Evolutionary conservation across 2,329 filamentous ascomycete genomes (phyloP).

Genomic region (Botrytis sinoallii): DNA sequence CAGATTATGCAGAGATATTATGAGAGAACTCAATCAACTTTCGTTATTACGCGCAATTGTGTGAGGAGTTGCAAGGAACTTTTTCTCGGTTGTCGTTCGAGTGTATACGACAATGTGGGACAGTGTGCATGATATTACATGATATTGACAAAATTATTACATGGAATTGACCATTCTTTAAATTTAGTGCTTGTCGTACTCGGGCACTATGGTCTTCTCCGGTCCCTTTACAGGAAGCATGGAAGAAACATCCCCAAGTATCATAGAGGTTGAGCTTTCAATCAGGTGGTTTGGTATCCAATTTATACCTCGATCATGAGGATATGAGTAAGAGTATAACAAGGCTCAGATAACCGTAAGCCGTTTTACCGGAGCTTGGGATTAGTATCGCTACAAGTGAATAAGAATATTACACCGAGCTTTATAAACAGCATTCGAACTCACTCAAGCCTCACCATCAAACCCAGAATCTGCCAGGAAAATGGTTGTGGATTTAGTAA

Average conservation of each 20-base stretch:
- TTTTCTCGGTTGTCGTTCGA: background rate
- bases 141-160: background rate
- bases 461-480: too few relatives aligned
- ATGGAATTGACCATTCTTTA: background rate
- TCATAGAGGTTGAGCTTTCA: background rate
- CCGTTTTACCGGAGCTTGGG: background rate
- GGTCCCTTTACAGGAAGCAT: too few relatives aligned
- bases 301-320: background rate
- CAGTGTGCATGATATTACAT: background rate
- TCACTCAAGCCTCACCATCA: too few relatives aligned
- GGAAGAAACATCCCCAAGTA: too few relatives aligned
- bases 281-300: background rate
- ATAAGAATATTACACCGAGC: background rate
- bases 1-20: fast-evolving
- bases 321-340: background rate
- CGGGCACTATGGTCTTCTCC: too few relatives aligned
- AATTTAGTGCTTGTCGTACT: background rate
- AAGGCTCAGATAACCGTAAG: too few relatives aligned
- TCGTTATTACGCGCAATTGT: fast-evolving
- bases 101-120: background rate
- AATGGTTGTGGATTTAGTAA: too few relatives aligned
- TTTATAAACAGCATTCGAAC: background rate
- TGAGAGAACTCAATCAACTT: background rate
- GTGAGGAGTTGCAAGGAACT: too few relatives aligned
- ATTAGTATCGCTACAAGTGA: background rate